Evolutionary conservation across 495 filamentous ascomycete species (phyloP), one percentile per base, ranked within the genome.

Genomic region (Cudoniella acicularis): DNA sequence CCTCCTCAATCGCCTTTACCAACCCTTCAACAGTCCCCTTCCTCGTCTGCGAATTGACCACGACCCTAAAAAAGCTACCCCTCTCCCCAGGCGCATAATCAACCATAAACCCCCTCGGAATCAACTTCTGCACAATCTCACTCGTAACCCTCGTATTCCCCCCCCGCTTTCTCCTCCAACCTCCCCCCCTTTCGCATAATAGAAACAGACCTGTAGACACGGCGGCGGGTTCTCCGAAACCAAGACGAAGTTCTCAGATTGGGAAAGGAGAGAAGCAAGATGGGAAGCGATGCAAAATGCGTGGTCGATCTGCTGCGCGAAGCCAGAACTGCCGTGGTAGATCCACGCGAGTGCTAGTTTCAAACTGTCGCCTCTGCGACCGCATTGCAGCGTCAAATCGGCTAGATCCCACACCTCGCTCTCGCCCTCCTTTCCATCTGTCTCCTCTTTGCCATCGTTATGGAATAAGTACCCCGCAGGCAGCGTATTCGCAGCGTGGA

Each of bases 141-240:
- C 81, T 79, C 20, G 92, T 96, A n/a, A 83, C 73, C 64, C 72
- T 74, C 59, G 86, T 87, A 69, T 91, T 92, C 53, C 80, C 77
- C 60, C 81, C 81, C n/a, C 65, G 70, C 8, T 78, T 75, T 36
- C 74, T 72, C 0, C 69, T 66, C 64, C 90, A 63, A 61, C 71
- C 57, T n/a, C n/a, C 3, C 84, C 81, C 22, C 74, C 77, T 0
- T 83, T 82, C 0, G 83, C 83, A 64, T 89, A 93, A 69, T 94
- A 96, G 69, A 96, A 98, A 74, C 93, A 98, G 17, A 98, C 89
- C 76, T 98, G 93, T 64, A 96, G 74, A 73, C 92, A 97, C 4
- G 91, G 91, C 42, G 90, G 87, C 48, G 91, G 89, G 59, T 89
- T 85, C 53, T 84, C 75, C 20, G 83, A 87, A 9, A 95, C 80